Conservation (phyloP, 2,329 filamentous ascomycete species). For the Sclerotinia sclerotiorum region DNA sequence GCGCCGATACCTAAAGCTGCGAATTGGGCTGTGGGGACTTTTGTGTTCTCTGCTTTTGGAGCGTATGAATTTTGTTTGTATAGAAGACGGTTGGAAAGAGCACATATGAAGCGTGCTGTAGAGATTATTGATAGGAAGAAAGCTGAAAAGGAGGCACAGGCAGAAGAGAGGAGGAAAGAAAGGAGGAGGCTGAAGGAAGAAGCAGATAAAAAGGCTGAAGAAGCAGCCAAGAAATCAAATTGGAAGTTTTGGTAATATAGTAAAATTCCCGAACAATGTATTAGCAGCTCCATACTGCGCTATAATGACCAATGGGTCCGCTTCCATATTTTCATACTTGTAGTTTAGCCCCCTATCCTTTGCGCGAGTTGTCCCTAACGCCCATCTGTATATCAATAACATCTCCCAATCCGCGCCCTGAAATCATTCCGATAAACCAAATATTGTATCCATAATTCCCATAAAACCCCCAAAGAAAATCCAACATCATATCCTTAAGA, state of each 20-base stretch:
- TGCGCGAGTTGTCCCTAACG: conserved; percentile 3
- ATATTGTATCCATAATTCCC: neutral
- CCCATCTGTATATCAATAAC: neutral
- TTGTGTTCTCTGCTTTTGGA: conserved; percentile 65
- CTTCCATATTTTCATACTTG: neutral
- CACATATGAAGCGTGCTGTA: conserved; percentile 81
- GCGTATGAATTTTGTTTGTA: conserved; percentile 86
- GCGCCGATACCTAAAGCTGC: conserved; percentile 65
- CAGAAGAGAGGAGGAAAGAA: conserved; percentile 45
- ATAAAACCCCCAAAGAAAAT: neutral
- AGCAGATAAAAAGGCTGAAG: conserved; percentile 42
- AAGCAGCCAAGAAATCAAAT: conserved; percentile 33
- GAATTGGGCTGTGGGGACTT: conserved; percentile 83
- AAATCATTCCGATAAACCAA: conserved; percentile 9
- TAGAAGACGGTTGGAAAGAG: conserved; percentile 69
- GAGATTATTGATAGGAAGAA: conserved; percentile 78
- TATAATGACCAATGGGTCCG: neutral
- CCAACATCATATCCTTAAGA: conserved; percentile 23
- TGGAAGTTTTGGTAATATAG: conserved; percentile 40
- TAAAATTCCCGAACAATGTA: conserved; percentile 5
- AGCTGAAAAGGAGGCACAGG: conserved; percentile 56
- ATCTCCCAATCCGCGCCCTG: neutral
- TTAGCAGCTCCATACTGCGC: conserved; percentile 12
- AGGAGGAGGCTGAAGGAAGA: conserved; percentile 47
- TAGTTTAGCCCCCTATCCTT: neutral